Base-by-base conservation (phyloP, 2,329 filamentous ascomycete species). In the Exserohilum turcica region DNA sequence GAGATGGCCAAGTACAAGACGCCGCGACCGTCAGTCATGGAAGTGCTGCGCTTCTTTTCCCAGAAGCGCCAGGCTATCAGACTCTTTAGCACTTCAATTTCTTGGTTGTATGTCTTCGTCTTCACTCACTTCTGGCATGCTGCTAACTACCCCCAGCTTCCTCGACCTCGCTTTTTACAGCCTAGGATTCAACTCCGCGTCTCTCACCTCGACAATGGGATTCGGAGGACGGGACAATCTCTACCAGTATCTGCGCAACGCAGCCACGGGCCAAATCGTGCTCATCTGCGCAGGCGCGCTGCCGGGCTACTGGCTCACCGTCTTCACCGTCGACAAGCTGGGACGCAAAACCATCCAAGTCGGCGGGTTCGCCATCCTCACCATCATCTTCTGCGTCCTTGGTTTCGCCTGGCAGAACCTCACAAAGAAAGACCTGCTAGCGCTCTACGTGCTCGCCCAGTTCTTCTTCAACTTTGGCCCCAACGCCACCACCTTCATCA, bases 271-370 rank as follows among this genome's bases (percentile, higher is more conserved):
- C 8, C 92, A 93, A 77, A 77, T 92, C 63, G 90, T 92, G 61
- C 82, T 92, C 44, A 86, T 92, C 62, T 85, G 89, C 54, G 89
- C 90, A 3, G 90, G 89, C 52, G 87, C 90, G 42, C 89, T 92
- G 12, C 90, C 90, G 0, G 90, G 90, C 12, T 92, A 92, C 79
- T 92, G 89, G 89, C 83, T 91, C 13, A 90, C 88, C 0, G 89
- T 92, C 5, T 85, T 85, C 10, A 85, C 84, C 1, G 84, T 91
- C 51, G 89, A 93, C 74, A 89, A 82, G 1, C 65, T 92, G 12
- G 90, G 89, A 48, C 87, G 90, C 66, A 92, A 91, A 78, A 84
- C 88, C 1, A 91, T 93, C 52, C 90, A 90, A 76, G 75, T 89
- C 49, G 81, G 79, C 55, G 79, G 79, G 31, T 81, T 81, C 66